Evolutionary conservation across 192 early-diverging fungal species (phyloP).

Genomic region (Allomyces arbusculus): DNA sequence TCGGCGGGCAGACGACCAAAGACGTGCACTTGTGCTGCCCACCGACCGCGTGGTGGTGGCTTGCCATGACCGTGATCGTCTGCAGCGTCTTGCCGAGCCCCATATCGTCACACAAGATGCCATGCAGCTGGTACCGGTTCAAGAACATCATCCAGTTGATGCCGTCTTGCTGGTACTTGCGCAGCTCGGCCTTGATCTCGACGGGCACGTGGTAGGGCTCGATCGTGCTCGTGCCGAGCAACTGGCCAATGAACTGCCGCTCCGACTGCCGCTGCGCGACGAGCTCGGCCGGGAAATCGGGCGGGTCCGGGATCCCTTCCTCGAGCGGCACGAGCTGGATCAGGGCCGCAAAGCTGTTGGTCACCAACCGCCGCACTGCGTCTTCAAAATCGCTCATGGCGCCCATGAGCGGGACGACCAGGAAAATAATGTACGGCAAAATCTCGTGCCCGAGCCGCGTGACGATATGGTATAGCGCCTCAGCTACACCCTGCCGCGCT

Average conservation of each 20-base stretch:
- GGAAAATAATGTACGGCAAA: constrained; percentile 89
- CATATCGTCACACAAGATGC: constrained; percentile 82
- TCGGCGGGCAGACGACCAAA: constrained; percentile 87
- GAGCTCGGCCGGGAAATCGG: constrained; percentile 59
- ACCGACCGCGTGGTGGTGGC: constrained; percentile 59
- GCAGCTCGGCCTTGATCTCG: constrained; percentile 75
- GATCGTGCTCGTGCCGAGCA: constrained; percentile 70
- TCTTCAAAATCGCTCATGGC: constrained; percentile 94
- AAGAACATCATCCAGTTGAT: constrained; percentile 97
- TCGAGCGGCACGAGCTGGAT: constrained; percentile 92
- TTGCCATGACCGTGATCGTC: constrained; percentile 82
- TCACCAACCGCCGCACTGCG: constrained; percentile 65
- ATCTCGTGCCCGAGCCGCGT: constrained; percentile 55
- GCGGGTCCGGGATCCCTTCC: constrained; percentile 81
- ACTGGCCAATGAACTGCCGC: constrained; percentile 79
- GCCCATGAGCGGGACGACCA: constrained; percentile 86
- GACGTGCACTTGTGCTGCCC: constrained; percentile 28
- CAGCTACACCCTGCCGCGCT: constrained; percentile 72
- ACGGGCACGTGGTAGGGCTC: constrained; percentile 73
- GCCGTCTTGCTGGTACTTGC: constrained; percentile 95
- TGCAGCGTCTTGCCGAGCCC: constrained; percentile 95
- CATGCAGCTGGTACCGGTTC: constrained; percentile 89
- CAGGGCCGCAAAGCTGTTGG: constrained; percentile 85
- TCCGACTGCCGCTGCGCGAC: constrained; percentile 66
- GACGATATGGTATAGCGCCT: constrained; percentile 64